Evolutionary conservation across 2,329 filamentous ascomycete genomes (phyloP).

Genomic region (Herpotrichia juniperi): DNA sequence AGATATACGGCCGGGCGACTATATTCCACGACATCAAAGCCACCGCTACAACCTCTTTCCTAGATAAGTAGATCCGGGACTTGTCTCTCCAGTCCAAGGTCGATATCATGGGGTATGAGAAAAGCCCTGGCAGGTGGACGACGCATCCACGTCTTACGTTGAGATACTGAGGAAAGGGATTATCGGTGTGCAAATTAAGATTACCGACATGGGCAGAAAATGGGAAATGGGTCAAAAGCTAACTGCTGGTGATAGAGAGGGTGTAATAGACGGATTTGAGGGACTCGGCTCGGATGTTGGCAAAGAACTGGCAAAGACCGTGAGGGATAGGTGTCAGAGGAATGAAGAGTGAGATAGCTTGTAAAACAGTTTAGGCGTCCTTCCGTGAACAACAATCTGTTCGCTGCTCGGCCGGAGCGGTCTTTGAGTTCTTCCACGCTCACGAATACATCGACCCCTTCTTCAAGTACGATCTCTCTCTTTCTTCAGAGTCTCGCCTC

Average conservation of each 20-base stretch:
- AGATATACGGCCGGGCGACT: slow-evolving; percentile 65
- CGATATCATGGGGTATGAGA: slow-evolving; percentile 62
- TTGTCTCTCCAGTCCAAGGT: slow-evolving; percentile 60
- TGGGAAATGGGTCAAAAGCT: slow-evolving; percentile 35
- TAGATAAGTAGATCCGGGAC: slow-evolving; percentile 60
- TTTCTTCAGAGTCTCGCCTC: no score
- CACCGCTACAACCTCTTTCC: slow-evolving; percentile 53
- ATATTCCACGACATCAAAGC: slow-evolving; percentile 61
- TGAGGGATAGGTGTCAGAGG: no score
- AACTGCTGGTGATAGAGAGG: slow-evolving; percentile 41
- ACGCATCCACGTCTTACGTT: slow-evolving; percentile 64
- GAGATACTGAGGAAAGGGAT: slow-evolving; percentile 40
- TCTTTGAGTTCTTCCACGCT: no score
- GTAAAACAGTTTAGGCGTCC: no score
- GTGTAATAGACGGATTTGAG: slow-evolving; percentile 58
- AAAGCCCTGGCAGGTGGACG: slow-evolving; percentile 62
- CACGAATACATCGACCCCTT: no score
- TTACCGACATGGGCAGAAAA: slow-evolving; percentile 29
- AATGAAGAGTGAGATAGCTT: no score
- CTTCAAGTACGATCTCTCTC: no score
- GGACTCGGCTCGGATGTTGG: background rate
- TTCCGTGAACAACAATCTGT: no score
- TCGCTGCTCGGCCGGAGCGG: no score
- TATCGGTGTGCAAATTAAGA: slow-evolving; percentile 31
- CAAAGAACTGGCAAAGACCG: background rate